These are phyloP conservation scores for Chaetomiaceae sp. DNA, from an alignment of 2,329 filamentous ascomycete species.

Conservation along the genomic window DNA sequence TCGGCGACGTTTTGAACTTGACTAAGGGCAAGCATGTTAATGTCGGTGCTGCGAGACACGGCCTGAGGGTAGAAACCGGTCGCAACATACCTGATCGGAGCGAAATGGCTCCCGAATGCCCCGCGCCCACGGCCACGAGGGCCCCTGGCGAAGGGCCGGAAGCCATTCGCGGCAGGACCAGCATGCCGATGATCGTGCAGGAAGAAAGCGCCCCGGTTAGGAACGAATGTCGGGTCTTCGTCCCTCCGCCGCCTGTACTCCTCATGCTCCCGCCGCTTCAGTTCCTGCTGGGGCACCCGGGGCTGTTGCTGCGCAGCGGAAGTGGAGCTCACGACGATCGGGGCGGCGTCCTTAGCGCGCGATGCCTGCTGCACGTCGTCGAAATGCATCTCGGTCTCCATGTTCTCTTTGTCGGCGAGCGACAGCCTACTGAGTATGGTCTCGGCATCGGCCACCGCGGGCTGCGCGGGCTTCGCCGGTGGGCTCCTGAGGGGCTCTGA, in stretches of 20 bases:
- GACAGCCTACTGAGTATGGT: conserved; percentile 52
- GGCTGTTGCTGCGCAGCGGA: conserved; percentile 35
- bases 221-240: conserved; percentile 86
- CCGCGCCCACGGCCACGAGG: conserved; percentile 54
- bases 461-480: conserved; percentile 32
- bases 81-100: conserved; percentile 58
- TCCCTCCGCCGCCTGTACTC: conserved; percentile 85
- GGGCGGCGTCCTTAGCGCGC: conserved; percentile 39
- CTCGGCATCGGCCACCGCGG: conserved; percentile 47
- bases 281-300: conserved; percentile 58
- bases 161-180: conserved; percentile 70
- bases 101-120: conserved; percentile 51
- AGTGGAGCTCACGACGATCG: conserved; percentile 50
- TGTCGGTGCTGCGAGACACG: background rate
- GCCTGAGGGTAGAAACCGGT: conserved; percentile 7
- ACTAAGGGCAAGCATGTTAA: conserved; percentile 25
- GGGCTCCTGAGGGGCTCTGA: conserved; percentile 25
- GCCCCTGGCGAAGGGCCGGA: conserved; percentile 64
- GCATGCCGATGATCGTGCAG: conserved; percentile 89
- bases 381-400: conserved; percentile 41
- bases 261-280: conserved; percentile 78
- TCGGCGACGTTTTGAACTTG: conserved; percentile 46
- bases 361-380: conserved; percentile 36
- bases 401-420: conserved; percentile 37
- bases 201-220: conserved; percentile 91